Percentiles rank a stretch among this genome's conserved stretches.
Conservation (phyloP, 257 asterid genomes). For the Scutellaria minor region DNA sequence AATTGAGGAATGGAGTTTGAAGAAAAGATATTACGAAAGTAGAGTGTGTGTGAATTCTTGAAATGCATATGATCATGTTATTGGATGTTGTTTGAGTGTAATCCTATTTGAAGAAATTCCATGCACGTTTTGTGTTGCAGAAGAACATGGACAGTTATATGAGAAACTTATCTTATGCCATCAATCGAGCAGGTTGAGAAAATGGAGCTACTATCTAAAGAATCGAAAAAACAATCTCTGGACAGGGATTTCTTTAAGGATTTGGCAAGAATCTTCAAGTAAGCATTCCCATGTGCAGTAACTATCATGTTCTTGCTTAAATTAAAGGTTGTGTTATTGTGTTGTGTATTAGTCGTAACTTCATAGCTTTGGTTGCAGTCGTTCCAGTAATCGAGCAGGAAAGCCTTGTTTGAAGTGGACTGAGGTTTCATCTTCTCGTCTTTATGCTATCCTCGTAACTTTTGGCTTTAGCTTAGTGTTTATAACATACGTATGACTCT, state of each 20-base stretch:
- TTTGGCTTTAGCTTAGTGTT: conserved; percentile 22
- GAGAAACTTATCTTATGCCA: conserved; percentile 36
- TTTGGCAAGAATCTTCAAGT: conserved; percentile 68
- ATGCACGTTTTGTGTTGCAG: conserved; percentile 31
- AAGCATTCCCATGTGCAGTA: conserved; percentile 31
- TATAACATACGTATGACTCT: conserved; percentile 4
- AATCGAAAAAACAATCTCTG: conserved; percentile 42
- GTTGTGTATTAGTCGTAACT: conserved; percentile 14
- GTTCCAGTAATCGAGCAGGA: conserved; percentile 74
- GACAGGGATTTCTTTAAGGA: conserved; percentile 61
- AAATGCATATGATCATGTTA: not conserved
- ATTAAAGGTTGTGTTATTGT: not conserved
- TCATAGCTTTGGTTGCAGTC: conserved; percentile 45
- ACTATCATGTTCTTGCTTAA: conserved; percentile 26
- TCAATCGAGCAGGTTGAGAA: conserved; percentile 59
- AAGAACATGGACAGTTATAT: conserved; percentile 35
- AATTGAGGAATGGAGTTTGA: not conserved
- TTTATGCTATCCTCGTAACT: conserved; percentile 25
- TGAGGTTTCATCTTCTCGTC: conserved; percentile 55
- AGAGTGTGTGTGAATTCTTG: not conserved
- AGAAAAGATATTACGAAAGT: too few species aligned
- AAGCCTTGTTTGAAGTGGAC: conserved; percentile 75
- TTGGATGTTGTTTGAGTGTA: conserved; percentile 14
- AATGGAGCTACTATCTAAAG: conserved; percentile 61
- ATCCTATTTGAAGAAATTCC: conserved; percentile 10